Evolutionary conservation across 345 rosid genomes (phyloP).

Genomic region (Acer saccharum): DNA sequence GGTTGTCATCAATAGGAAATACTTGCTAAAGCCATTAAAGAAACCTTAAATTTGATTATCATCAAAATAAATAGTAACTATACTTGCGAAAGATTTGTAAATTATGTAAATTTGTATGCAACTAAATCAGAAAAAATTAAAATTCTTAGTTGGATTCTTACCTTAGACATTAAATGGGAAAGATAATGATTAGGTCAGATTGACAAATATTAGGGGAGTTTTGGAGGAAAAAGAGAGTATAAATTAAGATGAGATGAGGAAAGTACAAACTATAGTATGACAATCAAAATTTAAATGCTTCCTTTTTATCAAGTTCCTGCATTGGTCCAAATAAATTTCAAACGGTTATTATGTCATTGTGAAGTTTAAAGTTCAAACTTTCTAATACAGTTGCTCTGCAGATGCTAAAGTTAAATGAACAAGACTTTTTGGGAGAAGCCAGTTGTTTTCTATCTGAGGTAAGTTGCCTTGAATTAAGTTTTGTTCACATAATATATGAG

Average conservation of each 20-base stretch:
- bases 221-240: background rate
- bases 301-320: background rate
- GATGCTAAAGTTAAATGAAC: constrained; percentile 61
- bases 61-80: background rate
- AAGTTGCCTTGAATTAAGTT: background rate
- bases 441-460: constrained; percentile 69
- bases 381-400: constrained; percentile 27
- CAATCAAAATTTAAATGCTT: background rate
- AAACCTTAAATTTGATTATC: background rate
- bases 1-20: background rate
- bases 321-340: background rate
- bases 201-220: background rate
- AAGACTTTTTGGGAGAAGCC: constrained; percentile 83
- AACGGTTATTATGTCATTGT: background rate
- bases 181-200: background rate
- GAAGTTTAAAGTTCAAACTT: constrained; percentile 11
- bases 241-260: background rate
- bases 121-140: background rate
- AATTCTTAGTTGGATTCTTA: background rate
- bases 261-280: background rate
- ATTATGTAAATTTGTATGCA: background rate
- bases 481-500: background rate
- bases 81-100: background rate
- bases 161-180: background rate
- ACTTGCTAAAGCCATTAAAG: background rate